Conservation (phyloP, 306 rosid species). For the Castanospermum australe region DNA sequence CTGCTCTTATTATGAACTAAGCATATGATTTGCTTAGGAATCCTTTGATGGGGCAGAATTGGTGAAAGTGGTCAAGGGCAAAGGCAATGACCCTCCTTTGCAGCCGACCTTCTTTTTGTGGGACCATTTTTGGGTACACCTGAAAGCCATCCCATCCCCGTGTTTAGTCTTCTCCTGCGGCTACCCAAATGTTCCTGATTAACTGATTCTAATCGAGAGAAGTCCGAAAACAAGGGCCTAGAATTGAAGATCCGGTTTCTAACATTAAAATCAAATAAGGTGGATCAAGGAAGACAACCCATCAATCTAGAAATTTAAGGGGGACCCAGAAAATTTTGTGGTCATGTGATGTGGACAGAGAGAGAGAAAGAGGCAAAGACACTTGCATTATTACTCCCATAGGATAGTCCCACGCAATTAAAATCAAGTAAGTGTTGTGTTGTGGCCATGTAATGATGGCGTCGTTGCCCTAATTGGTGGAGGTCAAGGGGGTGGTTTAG, state of each 20-base stretch:
- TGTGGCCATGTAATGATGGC: slow-evolving; percentile 44
- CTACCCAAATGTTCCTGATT: neutral
- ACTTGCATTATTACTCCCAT: slow-evolving; percentile 23
- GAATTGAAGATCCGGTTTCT: slow-evolving; percentile 19
- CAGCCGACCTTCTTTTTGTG: neutral
- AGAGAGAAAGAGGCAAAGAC: neutral
- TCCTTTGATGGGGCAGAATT: slow-evolving; percentile 6
- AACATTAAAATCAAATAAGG: slow-evolving; percentile 7
- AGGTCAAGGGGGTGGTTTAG: slow-evolving; percentile 34
- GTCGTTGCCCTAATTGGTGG: slow-evolving; percentile 49
- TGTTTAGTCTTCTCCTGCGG: slow-evolving; percentile 12
- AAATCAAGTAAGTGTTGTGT: slow-evolving; percentile 17
- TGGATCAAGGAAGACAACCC: slow-evolving; percentile 26
- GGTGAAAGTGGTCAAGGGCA: slow-evolving; percentile 22
- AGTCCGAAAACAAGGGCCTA: slow-evolving; percentile 17
- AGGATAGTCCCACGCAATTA: slow-evolving; percentile 45
- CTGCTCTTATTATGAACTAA: neutral
- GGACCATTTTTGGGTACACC: slow-evolving; percentile 22
- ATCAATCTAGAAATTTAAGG: slow-evolving; percentile 19
- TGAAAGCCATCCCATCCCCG: neutral
- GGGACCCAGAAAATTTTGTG: slow-evolving; percentile 28
- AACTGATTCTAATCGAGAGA: slow-evolving; percentile 14
- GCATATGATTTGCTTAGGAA: neutral
- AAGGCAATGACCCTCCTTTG: too few relatives aligned
- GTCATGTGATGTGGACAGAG: slow-evolving; percentile 19